A percentile compares a stretch with the other conserved stretches of the same genome.
phyloP scores from a whole-genome alignment of 768 basidiomycete genomes.

The Suillus weaverae region DNA sequence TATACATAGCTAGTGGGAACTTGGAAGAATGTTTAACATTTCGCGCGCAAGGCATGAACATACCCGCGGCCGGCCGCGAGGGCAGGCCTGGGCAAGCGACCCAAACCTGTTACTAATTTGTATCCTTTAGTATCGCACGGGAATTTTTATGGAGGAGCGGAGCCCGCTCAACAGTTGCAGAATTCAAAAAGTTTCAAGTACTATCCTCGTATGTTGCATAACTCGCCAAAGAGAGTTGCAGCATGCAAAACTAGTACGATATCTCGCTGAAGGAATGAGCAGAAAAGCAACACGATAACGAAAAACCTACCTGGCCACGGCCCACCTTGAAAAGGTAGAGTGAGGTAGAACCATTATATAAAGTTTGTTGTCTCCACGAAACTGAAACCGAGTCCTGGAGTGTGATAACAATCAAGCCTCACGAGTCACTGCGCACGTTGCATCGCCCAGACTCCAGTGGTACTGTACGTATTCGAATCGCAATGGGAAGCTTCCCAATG shows the following conservation, averaged over 20 bases:
- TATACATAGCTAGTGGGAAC: background rate
- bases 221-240: background rate
- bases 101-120: background rate
- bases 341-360: background rate
- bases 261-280: background rate
- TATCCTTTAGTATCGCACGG: background rate
- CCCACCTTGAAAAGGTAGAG: background rate
- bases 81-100: background rate
- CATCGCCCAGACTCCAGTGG: too few relatives aligned
- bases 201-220: background rate
- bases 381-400: too few relatives aligned
- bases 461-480: too few relatives aligned
- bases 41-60: background rate
- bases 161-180: background rate
- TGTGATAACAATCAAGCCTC: too few relatives aligned
- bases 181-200: background rate
- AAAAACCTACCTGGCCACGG: background rate
- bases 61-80: background rate
- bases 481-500: too few relatives aligned
- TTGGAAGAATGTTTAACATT: background rate
- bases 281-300: background rate
- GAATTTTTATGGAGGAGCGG: background rate
- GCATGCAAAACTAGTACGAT: background rate
- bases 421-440: too few relatives aligned
- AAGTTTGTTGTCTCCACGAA: background rate